These are phyloP conservation scores for Coemansia interrupta DNA, from an alignment of 192 early-diverging fungal species.

Conservation along the genomic window DNA sequence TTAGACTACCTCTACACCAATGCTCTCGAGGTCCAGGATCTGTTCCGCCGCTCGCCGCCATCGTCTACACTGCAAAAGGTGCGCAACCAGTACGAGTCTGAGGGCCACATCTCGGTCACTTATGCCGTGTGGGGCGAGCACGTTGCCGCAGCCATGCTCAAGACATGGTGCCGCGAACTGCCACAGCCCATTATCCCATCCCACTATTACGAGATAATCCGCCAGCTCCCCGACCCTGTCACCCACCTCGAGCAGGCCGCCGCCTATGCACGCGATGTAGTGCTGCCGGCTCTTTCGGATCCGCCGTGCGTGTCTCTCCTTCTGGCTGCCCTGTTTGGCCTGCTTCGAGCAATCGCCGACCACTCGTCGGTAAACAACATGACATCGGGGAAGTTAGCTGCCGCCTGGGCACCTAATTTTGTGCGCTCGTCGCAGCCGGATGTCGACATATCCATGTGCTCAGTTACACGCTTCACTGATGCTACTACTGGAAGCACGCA, in stretches of 20 bases:
- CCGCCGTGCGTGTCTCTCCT: conserved; percentile 56
- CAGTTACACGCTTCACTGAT: conserved; percentile 40
- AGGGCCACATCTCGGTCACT: conserved; percentile 54
- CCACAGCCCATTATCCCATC: conserved; percentile 70
- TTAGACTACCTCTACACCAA: conserved; percentile 65
- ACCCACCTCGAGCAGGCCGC: conserved; percentile 34
- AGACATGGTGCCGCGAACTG: conserved; percentile 79
- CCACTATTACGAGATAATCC: conserved; percentile 59
- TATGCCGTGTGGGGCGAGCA: conserved; percentile 70
- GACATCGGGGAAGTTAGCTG: conserved; percentile 76
- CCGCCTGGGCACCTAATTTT: conserved; percentile 87
- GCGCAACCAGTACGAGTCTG: conserved; percentile 47
- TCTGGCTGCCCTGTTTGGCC: conserved; percentile 63
- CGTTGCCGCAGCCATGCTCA: conserved; percentile 74
- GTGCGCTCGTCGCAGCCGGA: conserved; percentile 56
- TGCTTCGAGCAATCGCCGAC: conserved; percentile 68
- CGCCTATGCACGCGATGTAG: conserved; percentile 33
- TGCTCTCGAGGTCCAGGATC: conserved; percentile 74
- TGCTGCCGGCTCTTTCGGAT: conserved; percentile 47
- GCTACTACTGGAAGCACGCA: background rate
- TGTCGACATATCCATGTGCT: conserved; percentile 53
- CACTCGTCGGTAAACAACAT: conserved; percentile 73
- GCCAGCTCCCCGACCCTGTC: conserved; percentile 47
- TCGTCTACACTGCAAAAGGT: conserved; percentile 64
- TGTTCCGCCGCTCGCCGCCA: conserved; percentile 83